Evolutionary conservation across 192 early-diverging fungal species (phyloP).

Genomic region (Coemansia sp.): DNA sequence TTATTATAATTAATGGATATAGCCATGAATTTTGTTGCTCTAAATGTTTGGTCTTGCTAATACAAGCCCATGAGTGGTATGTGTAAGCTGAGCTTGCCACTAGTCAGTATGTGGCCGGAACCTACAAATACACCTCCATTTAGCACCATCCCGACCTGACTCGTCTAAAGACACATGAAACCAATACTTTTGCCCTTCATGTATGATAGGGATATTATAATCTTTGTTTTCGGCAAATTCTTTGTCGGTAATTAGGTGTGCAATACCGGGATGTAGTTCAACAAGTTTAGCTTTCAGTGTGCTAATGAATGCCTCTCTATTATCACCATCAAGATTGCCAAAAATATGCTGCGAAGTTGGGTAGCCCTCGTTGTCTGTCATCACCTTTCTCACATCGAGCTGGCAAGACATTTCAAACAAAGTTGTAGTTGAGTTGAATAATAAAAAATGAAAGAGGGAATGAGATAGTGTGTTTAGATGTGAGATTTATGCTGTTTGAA

Average conservation of each 20-base stretch:
- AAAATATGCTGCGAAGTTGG: not conserved
- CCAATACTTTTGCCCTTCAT: not conserved
- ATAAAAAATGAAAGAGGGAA: too few relatives aligned
- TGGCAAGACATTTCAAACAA: not conserved
- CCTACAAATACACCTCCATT: not conserved
- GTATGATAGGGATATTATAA: not conserved
- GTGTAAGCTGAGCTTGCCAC: not conserved
- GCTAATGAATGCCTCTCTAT: not conserved
- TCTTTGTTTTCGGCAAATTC: not conserved
- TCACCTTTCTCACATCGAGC: not conserved
- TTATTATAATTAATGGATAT: too few relatives aligned
- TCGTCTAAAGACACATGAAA: not conserved
- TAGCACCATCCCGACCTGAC: not conserved
- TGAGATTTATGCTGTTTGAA: not conserved
- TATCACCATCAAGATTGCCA: not conserved
- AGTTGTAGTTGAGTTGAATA: too few relatives aligned
- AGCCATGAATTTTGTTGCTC: too few relatives aligned
- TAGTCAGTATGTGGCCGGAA: not conserved
- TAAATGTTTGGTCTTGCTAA: not conserved
- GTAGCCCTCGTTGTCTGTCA: not conserved
- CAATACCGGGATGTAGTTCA: not conserved
- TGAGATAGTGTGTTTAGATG: not conserved
- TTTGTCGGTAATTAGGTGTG: not conserved
- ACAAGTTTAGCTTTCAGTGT: not conserved
- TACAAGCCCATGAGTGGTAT: not conserved